phyloP scores from a whole-genome alignment of 257 asterid species.

The Mitragyna speciosa region DNA sequence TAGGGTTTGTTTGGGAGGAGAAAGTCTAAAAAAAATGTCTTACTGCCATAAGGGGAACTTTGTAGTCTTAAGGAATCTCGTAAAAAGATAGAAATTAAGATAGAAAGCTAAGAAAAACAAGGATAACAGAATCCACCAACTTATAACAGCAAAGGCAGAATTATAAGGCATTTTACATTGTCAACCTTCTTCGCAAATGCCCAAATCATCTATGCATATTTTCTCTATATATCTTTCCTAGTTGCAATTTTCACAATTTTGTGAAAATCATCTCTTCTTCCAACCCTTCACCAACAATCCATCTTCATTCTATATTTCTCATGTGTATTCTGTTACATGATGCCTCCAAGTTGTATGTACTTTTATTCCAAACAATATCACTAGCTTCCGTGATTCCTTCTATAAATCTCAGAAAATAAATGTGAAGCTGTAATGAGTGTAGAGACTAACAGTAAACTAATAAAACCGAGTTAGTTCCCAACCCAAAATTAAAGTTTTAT shows the following conservation, averaged over 20 bases:
- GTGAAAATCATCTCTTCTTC: too few relatives aligned
- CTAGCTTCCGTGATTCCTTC: not conserved
- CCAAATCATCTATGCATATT: too few relatives aligned
- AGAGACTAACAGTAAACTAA: not conserved
- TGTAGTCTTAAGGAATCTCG: not conserved
- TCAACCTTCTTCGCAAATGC: too few relatives aligned
- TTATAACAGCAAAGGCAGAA: too few relatives aligned
- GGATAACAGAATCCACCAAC: too few relatives aligned
- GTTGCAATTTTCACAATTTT: too few relatives aligned
- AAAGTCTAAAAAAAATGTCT: not conserved
- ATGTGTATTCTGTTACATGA: too few relatives aligned
- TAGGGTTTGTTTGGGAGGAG: not conserved
- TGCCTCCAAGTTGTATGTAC: too few relatives aligned
- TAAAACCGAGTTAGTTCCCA: constrained; percentile 1
- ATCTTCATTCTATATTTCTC: not conserved
- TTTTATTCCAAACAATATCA: not conserved
- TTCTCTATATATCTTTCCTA: too few relatives aligned
- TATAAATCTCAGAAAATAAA: not conserved
- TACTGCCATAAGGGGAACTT: not conserved
- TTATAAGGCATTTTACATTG: too few relatives aligned
- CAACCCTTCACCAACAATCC: not conserved
- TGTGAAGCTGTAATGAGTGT: constrained; percentile 11
- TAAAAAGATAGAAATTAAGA: not conserved
- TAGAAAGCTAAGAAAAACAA: too few relatives aligned
- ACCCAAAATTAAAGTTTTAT: not conserved